phyloP scores from a whole-genome alignment of 2,329 filamentous ascomycete species.

The Stromatinia cepivora region DNA sequence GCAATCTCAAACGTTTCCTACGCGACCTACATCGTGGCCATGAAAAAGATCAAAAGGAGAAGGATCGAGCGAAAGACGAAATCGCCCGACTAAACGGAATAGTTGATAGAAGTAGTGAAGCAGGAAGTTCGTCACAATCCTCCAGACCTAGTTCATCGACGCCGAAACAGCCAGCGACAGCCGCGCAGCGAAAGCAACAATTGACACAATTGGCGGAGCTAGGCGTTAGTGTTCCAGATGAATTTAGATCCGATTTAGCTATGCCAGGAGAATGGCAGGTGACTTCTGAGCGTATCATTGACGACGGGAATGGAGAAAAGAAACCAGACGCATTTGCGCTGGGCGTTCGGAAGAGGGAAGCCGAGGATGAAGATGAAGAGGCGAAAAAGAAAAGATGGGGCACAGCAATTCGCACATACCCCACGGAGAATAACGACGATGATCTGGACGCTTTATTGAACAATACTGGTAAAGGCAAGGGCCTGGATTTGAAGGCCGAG shows the following conservation, averaged over 20 bases:
- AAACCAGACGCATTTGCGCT: conserved; percentile 47
- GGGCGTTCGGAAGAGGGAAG: conserved; percentile 62
- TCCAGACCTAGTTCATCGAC: conserved; percentile 35
- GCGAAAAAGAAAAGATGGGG: conserved; percentile 56
- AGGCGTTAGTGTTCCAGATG: conserved; percentile 80
- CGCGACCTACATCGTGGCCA: conserved; percentile 84
- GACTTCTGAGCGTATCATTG: conserved; percentile 44
- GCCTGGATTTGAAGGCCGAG: conserved; percentile 32
- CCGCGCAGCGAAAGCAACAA: conserved; percentile 76
- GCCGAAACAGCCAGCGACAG: conserved; percentile 44
- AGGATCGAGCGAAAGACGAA: conserved; percentile 79
- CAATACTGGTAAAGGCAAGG: conserved; percentile 37
- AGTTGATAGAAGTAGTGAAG: conserved; percentile 50
- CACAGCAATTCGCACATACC: conserved; percentile 41
- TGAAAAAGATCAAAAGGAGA: conserved; percentile 77
- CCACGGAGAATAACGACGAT: conserved; percentile 36
- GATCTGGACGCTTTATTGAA: conserved; percentile 45
- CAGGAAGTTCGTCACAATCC: conserved; percentile 33
- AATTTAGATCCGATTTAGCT: conserved; percentile 76
- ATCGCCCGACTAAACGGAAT: conserved; percentile 82
- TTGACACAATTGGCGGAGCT: conserved; percentile 84
- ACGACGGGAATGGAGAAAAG: conserved; percentile 48
- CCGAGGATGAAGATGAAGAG: conserved; percentile 62
- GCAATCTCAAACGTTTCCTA: conserved; percentile 82
- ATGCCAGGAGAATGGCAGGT: conserved; percentile 87